Base-by-base conservation (phyloP, 2,329 filamentous ascomycete species). In the Curvularia hawaiiensis region DNA sequence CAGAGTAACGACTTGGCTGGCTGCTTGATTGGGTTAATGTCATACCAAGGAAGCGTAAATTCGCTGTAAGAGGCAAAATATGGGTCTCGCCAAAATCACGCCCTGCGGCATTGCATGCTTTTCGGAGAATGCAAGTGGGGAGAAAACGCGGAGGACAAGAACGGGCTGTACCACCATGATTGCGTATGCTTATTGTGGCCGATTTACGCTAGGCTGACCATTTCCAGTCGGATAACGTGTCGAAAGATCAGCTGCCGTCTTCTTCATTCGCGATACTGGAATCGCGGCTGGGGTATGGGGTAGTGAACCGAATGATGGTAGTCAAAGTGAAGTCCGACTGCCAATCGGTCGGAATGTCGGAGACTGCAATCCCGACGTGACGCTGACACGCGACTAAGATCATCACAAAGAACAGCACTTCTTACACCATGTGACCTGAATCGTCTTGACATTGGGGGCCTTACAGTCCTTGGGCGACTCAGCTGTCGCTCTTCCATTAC, bases 121-220 rank as follows among this genome's bases (percentile, higher is more conserved):
- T 63, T 63, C 63, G 63, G 63, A 60, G 52, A 65, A 65, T 62
- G 47, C 39, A 38, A 52, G 63, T 62, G 63, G 63, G 63, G 63
- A 60, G 62, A 55, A 65, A 59, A 56, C 58, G 48, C 63, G 63
- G 61, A 54, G 47, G 53, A 58, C 12, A 63, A 54, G 26, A 54
- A 51, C 33, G 22, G 35, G 10, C 39, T 33, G 35, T 50, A 40
- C 31, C 18, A 55, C 53, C 46, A 31, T 39, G 52, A 20, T 18
- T 56, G 50, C 49, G 51, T 45, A 48, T 52, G 50, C 55, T 5
- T n/a, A 35, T n/a, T n/a, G 14, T 35, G 12, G 12, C n/a, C 33
- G 30, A 7, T 16, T n/a, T 35, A 16, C 33, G 33, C 33, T 35
- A 35, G 16, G 12, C n/a, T 1, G 38, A n/a, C 24, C 24, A 24